Evolutionary conservation across 2,329 filamentous ascomycete genomes (phyloP).

Genomic region (Monosporascus sp.): DNA sequence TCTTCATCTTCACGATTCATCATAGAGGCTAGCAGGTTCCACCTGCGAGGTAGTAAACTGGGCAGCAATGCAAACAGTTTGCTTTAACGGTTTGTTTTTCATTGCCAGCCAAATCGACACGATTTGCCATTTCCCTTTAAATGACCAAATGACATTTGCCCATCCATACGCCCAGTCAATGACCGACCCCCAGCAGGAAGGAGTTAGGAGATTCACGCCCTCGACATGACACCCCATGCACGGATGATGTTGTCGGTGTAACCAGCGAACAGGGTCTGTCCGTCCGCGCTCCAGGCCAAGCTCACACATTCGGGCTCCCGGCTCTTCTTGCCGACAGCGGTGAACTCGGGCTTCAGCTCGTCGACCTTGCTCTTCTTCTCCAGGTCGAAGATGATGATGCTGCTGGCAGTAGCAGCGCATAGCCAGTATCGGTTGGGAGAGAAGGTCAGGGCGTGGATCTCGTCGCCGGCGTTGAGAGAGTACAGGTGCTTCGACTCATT

Average conservation of each 20-base stretch:
- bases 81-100: slow-evolving; percentile 7
- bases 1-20: not conserved
- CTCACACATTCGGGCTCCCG: slow-evolving; percentile 96
- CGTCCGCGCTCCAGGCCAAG: slow-evolving; percentile 96
- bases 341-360: slow-evolving; percentile 98
- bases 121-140: slow-evolving; percentile 27
- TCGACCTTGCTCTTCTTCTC: slow-evolving; percentile 99
- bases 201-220: slow-evolving; percentile 54
- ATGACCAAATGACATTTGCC: slow-evolving; percentile 29
- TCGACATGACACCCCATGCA: slow-evolving; percentile 95
- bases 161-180: slow-evolving; percentile 31
- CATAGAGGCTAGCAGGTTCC: not conserved
- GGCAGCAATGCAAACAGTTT: not conserved
- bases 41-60: too few species aligned
- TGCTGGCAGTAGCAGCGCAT: slow-evolving; percentile 92
- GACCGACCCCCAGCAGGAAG: slow-evolving; percentile 17
- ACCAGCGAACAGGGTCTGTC: slow-evolving; percentile 98
- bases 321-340: slow-evolving; percentile 96
- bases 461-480: slow-evolving; percentile 97
- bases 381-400: slow-evolving; percentile 99
- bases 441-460: slow-evolving; percentile 99
- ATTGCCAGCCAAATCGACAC: slow-evolving; percentile 19
- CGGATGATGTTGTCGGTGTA: slow-evolving; percentile 99
- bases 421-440: slow-evolving; percentile 99
- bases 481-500: slow-evolving; percentile 99